Base-by-base conservation (phyloP, 495 filamentous ascomycete genomes). In the Pseudomonodictys pantanalensis region DNA sequence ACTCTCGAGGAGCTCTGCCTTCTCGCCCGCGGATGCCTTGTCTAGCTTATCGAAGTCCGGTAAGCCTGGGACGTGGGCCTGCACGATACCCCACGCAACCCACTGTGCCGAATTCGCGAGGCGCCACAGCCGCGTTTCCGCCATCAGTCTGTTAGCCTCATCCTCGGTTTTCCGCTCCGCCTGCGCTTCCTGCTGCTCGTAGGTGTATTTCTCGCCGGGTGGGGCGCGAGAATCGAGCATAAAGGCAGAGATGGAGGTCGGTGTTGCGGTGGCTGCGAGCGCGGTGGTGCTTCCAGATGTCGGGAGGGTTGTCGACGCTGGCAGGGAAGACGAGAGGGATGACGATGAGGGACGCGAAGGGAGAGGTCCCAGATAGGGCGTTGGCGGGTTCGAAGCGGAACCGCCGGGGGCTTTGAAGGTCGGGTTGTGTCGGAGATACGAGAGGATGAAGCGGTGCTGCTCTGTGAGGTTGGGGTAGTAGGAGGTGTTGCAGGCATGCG, bases 51-150 rank as follows among this genome's bases (percentile, higher is more conserved):
- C 69, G 23, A 49, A 45, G 55, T 61, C 68, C 39, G 68, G 62
- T 73, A 83, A 75, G 3, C 83, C 90, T 0, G 87, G 81, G 5
- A 90, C 78, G 69, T 92, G 92, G 24, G 93, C 92, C 75, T 97
- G 95, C 49, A 97, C 86, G 44, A 97, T 89, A 25, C 93, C 93
- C 93, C 95, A 99, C 1, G 89, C 88, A 24, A 91, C 84, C 95
- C 95, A 99, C 70, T 91, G 86, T 1, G 90, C 92, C 18, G 86
- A 88, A 70, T 90, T 91, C 2, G 90, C 88, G 2, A 87, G 78
- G 3, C 92, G 82, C 95, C 95, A 99, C 38, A 92, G 76, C 23
- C 83, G 76, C 8, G 88, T 83, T 74, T 97, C 90, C 25, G 85
- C 81, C 62, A 95, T 68, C 25, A 97, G 76, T 51, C 78, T 79